phyloP scores from a whole-genome alignment of 2,329 filamentous ascomycete genomes.

The Cyclaneusma minus region DNA sequence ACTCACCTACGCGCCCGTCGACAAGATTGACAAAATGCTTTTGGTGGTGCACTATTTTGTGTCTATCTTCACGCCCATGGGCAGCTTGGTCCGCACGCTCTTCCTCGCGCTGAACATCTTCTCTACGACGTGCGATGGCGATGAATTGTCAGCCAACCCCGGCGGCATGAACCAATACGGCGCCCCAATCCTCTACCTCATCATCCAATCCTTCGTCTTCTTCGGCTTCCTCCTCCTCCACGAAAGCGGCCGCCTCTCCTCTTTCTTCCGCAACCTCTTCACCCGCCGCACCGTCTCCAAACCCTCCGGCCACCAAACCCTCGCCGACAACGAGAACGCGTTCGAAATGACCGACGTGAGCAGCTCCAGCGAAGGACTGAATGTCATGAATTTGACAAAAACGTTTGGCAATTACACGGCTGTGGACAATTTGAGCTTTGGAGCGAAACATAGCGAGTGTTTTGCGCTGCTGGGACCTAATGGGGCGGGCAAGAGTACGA shows the following conservation, averaged over 20 bases:
- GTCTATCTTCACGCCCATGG: constrained; percentile 59
- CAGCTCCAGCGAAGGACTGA: constrained; percentile 34
- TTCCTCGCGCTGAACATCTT: constrained; percentile 75
- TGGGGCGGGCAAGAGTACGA: constrained; percentile 82
- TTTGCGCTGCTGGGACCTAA: constrained; percentile 85
- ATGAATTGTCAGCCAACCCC: constrained; percentile 49
- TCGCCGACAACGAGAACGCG: constrained; percentile 37
- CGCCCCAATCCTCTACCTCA: constrained; percentile 70
- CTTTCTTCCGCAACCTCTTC: constrained; percentile 24
- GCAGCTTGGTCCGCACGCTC: constrained; percentile 57
- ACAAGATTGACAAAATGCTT: constrained; percentile 51
- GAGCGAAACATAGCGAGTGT: constrained; percentile 63
- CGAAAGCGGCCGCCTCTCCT: constrained; percentile 57
- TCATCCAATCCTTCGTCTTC: constrained; percentile 55
- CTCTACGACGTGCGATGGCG: constrained; percentile 57
- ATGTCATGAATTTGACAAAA: constrained; percentile 70
- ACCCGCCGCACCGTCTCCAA: constrained; percentile 3
- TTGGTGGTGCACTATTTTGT: constrained; percentile 62
- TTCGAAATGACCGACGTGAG: constrained; percentile 50
- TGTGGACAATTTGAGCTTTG: constrained; percentile 80
- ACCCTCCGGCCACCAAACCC: constrained; percentile 4
- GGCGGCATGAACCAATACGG: constrained; percentile 62
- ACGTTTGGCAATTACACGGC: constrained; percentile 60
- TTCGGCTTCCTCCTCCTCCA: constrained; percentile 64
- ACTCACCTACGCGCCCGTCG: constrained; percentile 58